A percentile compares a stretch with the other conserved stretches of the same genome.
phyloP scores from a whole-genome alignment of 2,329 filamentous ascomycete species.

The Metarhizium anisopliae region DNA sequence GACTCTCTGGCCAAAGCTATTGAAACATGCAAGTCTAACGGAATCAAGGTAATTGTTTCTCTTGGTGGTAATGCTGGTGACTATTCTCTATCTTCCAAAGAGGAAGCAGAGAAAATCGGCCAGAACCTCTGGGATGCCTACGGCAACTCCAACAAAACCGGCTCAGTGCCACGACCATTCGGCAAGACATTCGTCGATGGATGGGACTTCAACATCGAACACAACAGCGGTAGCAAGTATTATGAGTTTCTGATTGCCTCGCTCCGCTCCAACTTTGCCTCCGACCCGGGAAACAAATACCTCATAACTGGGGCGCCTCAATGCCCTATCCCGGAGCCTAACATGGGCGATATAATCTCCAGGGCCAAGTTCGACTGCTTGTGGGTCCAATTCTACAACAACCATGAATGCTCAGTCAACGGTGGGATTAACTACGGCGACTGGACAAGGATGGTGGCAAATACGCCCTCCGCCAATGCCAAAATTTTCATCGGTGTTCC shows the following conservation, averaged over 20 bases:
- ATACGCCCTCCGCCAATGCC: conserved; percentile 15
- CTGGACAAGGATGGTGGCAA: conserved; percentile 16
- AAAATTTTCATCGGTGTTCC: conserved; percentile 21
- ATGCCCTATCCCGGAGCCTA: conserved; percentile 23
- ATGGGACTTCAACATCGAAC: conserved; percentile 15
- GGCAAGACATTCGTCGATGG: conserved; percentile 10
- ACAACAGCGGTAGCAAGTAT: conserved; percentile 11
- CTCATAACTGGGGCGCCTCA: conserved; percentile 38
- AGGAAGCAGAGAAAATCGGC: conserved; percentile 12
- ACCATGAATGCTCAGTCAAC: conserved; percentile 26
- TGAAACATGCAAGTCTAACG: conserved; percentile 13
- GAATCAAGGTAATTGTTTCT: conserved; percentile 12
- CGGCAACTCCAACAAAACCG: conserved; percentile 8
- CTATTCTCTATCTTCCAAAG: conserved; percentile 10
- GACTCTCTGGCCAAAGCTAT: conserved; percentile 10
- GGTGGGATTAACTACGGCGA: conserved; percentile 13
- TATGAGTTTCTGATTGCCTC: conserved; percentile 12
- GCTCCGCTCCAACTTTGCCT: conserved; percentile 13
- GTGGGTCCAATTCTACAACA: conserved; percentile 42
- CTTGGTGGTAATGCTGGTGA: conserved; percentile 9
- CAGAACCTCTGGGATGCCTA: conserved; percentile 15
- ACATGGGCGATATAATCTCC: conserved; percentile 33
- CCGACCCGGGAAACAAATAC: conserved; percentile 15
- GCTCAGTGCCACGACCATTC: conserved; percentile 10
- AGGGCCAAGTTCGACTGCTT: conserved; percentile 21